A percentile compares a stretch with the other conserved stretches of the same genome.
phyloP scores from a whole-genome alignment of 2,329 filamentous ascomycete species.

The Arthroderma uncinatum region DNA sequence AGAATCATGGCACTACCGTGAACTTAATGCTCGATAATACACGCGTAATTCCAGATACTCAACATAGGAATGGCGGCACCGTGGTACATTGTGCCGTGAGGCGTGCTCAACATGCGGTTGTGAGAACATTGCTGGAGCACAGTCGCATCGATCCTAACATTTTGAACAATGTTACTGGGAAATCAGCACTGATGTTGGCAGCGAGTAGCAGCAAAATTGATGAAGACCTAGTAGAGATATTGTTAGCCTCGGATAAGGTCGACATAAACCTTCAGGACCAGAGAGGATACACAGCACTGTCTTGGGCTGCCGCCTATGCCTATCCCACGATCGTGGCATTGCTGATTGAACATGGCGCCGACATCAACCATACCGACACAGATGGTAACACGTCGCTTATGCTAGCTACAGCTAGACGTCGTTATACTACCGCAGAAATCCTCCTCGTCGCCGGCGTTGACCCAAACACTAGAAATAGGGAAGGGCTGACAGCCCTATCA shows the following conservation, averaged over 20 bases:
- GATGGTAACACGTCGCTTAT: neutral
- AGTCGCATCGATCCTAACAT: neutral
- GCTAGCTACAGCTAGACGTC: neutral
- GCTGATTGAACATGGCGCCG: neutral
- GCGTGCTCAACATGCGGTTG: neutral
- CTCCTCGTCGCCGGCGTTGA: neutral
- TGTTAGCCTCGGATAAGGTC: neutral
- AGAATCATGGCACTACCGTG: neutral
- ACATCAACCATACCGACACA: neutral
- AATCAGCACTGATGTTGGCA: too few relatives aligned
- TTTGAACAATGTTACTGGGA: neutral
- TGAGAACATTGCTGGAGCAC: neutral
- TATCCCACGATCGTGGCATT: neutral
- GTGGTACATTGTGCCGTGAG: constrained; percentile 1
- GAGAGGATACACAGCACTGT: neutral
- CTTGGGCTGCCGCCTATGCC: neutral
- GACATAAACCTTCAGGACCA: neutral
- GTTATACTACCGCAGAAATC: neutral
- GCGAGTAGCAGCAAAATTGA: too few relatives aligned
- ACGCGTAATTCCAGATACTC: constrained; percentile 23
- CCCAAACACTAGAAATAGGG: neutral
- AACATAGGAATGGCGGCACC: constrained; percentile 10
- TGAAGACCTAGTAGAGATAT: neutral
- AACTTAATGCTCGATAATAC: constrained; percentile 10
- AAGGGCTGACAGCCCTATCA: neutral